Evolutionary conservation across 768 basidiomycete genomes (phyloP), one percentile per base, ranked within the genome.

Genomic region (Porpolomopsis calyptriformis): DNA sequence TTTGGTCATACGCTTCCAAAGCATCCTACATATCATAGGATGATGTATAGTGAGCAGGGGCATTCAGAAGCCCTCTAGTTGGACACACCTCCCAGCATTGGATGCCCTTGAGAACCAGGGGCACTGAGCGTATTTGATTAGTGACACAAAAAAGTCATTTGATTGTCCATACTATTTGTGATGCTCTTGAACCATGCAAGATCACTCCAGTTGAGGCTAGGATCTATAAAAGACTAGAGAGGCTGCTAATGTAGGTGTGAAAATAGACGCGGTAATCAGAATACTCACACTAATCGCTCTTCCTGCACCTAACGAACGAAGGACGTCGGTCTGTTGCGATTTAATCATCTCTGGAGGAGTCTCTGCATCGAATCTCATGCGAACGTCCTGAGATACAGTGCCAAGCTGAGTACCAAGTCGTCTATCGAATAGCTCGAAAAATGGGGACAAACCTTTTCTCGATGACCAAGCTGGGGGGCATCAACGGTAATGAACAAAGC

Each of bases 171-270:
- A 72, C 82, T 86, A 44, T 73, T 76, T 1, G 87, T 89, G 52
- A 89, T 85, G 49, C 70, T 73, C 62, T 77, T 80, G 65, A 92
- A 85, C 74, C 86, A 94, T 0, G 73, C 65, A 31, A 94, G 67
- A 56, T 94, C 91, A 27, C 73, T 70, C 94, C 94, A 98, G 48
- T 76, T 74, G 48, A 97, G 65, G 2, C 81, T 75, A 0, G 94
- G 91, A 59, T 99, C 96, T 53, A 98, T 98, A 64, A 99, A 99
- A 1, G 87, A 86, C 78, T n/a, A n/a, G n/a, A n/a, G n/a, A n/a
- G n/a, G n/a, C n/a, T 92, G 46, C 20, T 33, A 6, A 12, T 23
- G 33, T 16, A n/a, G 5, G 45, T 0, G 50, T 36, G 11, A 45
- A 31, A n/a, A 27, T 12, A 14, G 33, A 18, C 27, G 7, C 2